A percentile compares a stretch with the other conserved stretches of the same genome.
These are phyloP conservation scores for Phylloporus sp. DNA, from an alignment of 768 basidiomycete genomes.

Conservation along the genomic window DNA sequence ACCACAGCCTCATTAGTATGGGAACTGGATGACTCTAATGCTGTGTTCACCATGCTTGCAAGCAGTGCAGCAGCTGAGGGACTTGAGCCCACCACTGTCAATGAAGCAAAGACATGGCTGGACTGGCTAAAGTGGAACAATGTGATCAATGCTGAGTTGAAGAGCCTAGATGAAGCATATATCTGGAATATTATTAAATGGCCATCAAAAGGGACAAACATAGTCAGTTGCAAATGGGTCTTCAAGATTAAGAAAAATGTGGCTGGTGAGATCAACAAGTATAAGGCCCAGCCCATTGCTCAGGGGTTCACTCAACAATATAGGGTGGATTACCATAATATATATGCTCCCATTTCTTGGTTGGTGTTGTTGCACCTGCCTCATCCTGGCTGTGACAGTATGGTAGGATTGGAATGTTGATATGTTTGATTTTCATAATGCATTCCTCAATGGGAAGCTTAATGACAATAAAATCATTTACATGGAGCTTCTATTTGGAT, in stretches of 20 bases:
- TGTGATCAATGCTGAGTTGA: constrained; percentile 17
- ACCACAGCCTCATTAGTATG: neutral
- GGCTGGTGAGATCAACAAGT: constrained; percentile 10
- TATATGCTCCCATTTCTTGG: constrained; percentile 30
- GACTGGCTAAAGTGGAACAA: constrained; percentile 26
- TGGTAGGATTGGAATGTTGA: constrained; percentile 7
- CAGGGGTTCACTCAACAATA: constrained; percentile 37
- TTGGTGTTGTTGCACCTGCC: constrained; percentile 19
- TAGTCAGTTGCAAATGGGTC: constrained; percentile 38
- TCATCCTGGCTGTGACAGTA: constrained; percentile 9
- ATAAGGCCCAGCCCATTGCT: constrained; percentile 35
- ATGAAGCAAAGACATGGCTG: constrained; percentile 19
- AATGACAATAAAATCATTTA: too few species aligned
- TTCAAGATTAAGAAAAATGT: constrained; percentile 37
- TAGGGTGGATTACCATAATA: constrained; percentile 38
- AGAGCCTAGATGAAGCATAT: constrained; percentile 15
- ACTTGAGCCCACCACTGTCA: constrained; percentile 7
- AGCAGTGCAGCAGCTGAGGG: neutral
- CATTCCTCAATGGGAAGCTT: constrained; percentile 10
- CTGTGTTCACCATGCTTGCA: neutral
- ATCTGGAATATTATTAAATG: constrained; percentile 30
- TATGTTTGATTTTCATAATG: constrained; percentile 7
- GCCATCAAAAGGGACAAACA: constrained; percentile 26
- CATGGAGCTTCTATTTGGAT: constrained; percentile 7
- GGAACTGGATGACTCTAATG: neutral